phyloP scores from a whole-genome alignment of 805 yeast species.

The Candida nitratophila region DNA sequence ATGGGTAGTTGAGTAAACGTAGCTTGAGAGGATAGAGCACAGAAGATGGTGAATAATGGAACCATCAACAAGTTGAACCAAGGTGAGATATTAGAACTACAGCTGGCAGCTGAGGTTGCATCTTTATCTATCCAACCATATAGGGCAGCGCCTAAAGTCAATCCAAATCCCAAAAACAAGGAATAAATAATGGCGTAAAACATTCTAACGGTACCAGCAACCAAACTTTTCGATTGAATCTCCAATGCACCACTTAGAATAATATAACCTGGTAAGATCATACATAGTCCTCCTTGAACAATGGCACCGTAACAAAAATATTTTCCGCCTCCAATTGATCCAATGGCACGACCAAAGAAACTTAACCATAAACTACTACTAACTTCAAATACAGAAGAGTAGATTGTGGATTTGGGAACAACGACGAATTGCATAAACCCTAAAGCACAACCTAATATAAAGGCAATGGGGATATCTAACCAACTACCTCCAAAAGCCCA shows the following conservation, averaged over 20 bases:
- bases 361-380: constrained; percentile 82
- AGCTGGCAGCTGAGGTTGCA: constrained; percentile 60
- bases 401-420: constrained; percentile 75
- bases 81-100: constrained; percentile 47
- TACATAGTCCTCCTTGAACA: constrained; percentile 83
- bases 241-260: constrained; percentile 90
- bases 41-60: constrained; percentile 57
- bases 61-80: constrained; percentile 67
- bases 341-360: constrained; percentile 83
- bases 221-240: constrained; percentile 80
- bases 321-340: constrained; percentile 60
- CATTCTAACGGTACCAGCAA: constrained; percentile 95
- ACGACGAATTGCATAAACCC: constrained; percentile 77
- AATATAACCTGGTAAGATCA: constrained; percentile 91
- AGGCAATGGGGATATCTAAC: constrained; percentile 80
- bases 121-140: constrained; percentile 90
- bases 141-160: constrained; percentile 86
- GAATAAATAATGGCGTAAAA: constrained; percentile 94
- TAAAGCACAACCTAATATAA: constrained; percentile 73
- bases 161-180: constrained; percentile 85
- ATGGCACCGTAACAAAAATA: constrained; percentile 82
- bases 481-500: constrained; percentile 86
- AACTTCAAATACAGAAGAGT: constrained; percentile 91
- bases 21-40: constrained; percentile 81
- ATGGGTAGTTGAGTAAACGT: constrained; percentile 73